Base-by-base conservation (phyloP, 495 filamentous ascomycete genomes). In the Podospora bellae-mahoneyi region DNA sequence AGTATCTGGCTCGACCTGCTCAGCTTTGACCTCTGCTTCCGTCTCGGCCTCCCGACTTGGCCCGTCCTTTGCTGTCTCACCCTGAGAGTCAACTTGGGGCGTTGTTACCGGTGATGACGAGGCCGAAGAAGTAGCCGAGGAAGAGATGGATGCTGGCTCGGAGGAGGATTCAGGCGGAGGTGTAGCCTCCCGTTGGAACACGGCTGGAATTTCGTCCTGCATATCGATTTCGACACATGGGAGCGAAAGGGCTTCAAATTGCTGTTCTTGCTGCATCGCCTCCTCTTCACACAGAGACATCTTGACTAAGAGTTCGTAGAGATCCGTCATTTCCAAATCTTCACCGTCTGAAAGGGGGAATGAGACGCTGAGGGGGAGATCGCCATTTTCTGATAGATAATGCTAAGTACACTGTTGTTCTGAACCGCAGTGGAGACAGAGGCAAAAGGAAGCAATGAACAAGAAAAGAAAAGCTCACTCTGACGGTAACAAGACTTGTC, bases 281-380 rank as follows among this genome's bases (percentile, higher is more conserved):
- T 44, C 32, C 27, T 63, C 61, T 26, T 63, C 61, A 32, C 61
- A 63, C 0, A 63, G 32, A 10, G 61, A 63, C 61, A 63, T 63
- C 6, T 48, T 63, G 27, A 63, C 61, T 5, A 63, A 32, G 28
- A 63, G 32, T 39, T 63, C 61, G 61, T 63, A 63, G 32, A 63
- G 61, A 23, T 63, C 61, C 27, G 61, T 63, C 61, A 63, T 63
- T 20, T 63, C 61, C 27, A 32, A 44, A 18, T 63, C 61, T 19
- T 58, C 55, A 58, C 55, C 23, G 55, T 19, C 55, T 26, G 55
- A 58, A 48, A 39, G 30, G 32, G 61, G 61, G 61, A 32, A 39
- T 13, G 30, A 39, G 61, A 32, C 30, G 26, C 39, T 48, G 23
- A 58, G 55, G 3, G 55, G 55, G 55, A 58, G 23, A 58, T 58